Evolutionary conservation across 208 protist genomes (phyloP).

Genomic region (Acanthamoeba lenticulata): DNA sequence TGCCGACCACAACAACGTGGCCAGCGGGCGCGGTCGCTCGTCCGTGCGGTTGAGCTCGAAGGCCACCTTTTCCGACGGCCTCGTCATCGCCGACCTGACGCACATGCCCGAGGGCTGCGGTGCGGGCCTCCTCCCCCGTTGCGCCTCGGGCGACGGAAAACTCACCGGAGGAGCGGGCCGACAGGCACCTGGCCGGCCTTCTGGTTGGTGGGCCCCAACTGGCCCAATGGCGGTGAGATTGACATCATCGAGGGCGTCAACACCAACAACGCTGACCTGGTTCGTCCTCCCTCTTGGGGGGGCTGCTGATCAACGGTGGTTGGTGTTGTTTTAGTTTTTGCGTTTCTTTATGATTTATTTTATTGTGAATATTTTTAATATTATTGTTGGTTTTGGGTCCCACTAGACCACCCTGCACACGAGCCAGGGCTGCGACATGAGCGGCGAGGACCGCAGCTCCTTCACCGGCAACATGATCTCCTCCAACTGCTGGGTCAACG

Average conservation of each 20-base stretch:
- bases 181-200: conserved; percentile 65
- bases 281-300: too few relatives aligned
- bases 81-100: conserved; percentile 31
- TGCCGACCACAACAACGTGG: neutral
- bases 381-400: neutral
- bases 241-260: conserved; percentile 71
- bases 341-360: too few relatives aligned
- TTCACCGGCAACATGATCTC: conserved; percentile 1
- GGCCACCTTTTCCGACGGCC: neutral
- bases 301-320: too few relatives aligned
- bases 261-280: conserved; percentile 38
- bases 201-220: conserved; percentile 68
- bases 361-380: neutral
- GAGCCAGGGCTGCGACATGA: conserved; percentile 30
- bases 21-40: neutral
- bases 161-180: neutral
- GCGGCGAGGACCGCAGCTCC: neutral
- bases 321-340: too few relatives aligned
- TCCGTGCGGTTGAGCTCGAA: conserved; percentile 57
- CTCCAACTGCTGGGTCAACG: conserved; percentile 37
- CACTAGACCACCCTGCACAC: conserved; percentile 57
- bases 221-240: conserved; percentile 64
- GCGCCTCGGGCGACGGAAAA: neutral
- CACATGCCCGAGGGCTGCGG: conserved; percentile 67
- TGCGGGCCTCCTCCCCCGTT: neutral